phyloP scores from a whole-genome alignment of 352 stramenopile species.

The Pythium pyrilobum region DNA sequence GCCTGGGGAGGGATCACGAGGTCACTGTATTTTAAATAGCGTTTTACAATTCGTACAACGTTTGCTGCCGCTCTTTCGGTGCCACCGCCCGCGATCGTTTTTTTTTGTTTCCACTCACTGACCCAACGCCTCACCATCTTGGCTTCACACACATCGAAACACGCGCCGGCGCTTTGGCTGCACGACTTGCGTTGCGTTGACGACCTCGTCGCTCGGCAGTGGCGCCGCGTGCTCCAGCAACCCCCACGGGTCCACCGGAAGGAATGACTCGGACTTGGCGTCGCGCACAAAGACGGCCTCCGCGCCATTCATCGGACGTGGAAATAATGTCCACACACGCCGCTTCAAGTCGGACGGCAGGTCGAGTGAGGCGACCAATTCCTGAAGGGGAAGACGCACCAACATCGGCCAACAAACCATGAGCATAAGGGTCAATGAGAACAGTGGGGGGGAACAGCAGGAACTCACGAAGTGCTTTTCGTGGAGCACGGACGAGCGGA shows the following conservation, averaged over 20 bases:
- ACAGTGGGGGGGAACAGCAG: background rate
- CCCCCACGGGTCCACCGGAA: constrained; percentile 67
- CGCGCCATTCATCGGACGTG: constrained; percentile 34
- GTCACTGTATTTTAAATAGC: constrained; percentile 31
- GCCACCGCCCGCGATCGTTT: background rate
- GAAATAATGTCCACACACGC: constrained; percentile 68
- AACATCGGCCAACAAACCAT: background rate
- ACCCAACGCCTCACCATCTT: background rate
- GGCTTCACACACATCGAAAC: constrained; percentile 57
- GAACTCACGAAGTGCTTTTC: constrained; percentile 74
- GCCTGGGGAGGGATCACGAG: background rate
- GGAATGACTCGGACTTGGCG: constrained; percentile 19
- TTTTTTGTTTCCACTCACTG: background rate
- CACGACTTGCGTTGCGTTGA: constrained; percentile 30
- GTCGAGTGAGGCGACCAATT: constrained; percentile 60
- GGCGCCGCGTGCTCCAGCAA: constrained; percentile 65
- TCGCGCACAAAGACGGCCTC: constrained; percentile 22
- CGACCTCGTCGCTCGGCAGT: constrained; percentile 60
- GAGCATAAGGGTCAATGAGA: background rate
- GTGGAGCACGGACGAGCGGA: constrained; percentile 68
- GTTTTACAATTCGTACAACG: constrained; percentile 18
- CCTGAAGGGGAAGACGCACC: constrained; percentile 34
- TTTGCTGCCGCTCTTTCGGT: background rate
- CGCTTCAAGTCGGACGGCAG: constrained; percentile 52
- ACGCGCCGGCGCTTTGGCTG: constrained; percentile 59